These are phyloP conservation scores for Tuctoria greenei DNA, from an alignment of 176 grass and related monocot species.

Conservation along the genomic window DNA sequence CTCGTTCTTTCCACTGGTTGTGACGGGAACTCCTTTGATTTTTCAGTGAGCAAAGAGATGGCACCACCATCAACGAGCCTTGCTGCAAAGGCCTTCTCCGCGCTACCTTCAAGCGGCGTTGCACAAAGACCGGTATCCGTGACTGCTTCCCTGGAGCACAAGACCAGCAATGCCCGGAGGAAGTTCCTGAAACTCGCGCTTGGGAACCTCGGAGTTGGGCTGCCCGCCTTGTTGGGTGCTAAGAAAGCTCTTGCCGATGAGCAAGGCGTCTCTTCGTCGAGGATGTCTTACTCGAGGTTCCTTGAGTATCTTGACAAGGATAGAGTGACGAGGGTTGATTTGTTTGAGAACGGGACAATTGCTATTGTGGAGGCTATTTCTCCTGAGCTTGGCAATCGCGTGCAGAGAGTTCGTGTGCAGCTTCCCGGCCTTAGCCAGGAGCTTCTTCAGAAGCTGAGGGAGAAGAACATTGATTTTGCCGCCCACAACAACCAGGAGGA, in stretches of 20 bases:
- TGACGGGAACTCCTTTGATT: not conserved
- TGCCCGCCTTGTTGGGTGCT: slow-evolving; percentile 59
- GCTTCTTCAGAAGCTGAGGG: slow-evolving; percentile 92
- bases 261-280: slow-evolving; percentile 83
- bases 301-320: slow-evolving; percentile 97
- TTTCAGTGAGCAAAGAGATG: slow-evolving; percentile 64
- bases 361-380: slow-evolving; percentile 93
- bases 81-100: slow-evolving; percentile 49
- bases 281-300: slow-evolving; percentile 98
- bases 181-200: slow-evolving; percentile 82
- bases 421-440: slow-evolving; percentile 89
- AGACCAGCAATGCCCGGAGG: slow-evolving; percentile 59
- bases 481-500: slow-evolving; percentile 94
- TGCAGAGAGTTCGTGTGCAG: slow-evolving; percentile 94
- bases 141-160: slow-evolving; percentile 65
- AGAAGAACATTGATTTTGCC: slow-evolving; percentile 96
- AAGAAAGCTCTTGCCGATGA: slow-evolving; percentile 81
- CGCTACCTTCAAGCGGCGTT: slow-evolving; percentile 45
- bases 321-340: slow-evolving; percentile 87
- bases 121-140: slow-evolving; percentile 50
- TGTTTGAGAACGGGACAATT: slow-evolving; percentile 92
- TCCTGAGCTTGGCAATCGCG: slow-evolving; percentile 85
- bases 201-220: slow-evolving; percentile 62
- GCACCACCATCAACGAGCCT: slow-evolving; percentile 63
- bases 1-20: not conserved